Conservation (phyloP, 2,329 filamentous ascomycete genomes). For the Alternaria consortialis region DNA sequence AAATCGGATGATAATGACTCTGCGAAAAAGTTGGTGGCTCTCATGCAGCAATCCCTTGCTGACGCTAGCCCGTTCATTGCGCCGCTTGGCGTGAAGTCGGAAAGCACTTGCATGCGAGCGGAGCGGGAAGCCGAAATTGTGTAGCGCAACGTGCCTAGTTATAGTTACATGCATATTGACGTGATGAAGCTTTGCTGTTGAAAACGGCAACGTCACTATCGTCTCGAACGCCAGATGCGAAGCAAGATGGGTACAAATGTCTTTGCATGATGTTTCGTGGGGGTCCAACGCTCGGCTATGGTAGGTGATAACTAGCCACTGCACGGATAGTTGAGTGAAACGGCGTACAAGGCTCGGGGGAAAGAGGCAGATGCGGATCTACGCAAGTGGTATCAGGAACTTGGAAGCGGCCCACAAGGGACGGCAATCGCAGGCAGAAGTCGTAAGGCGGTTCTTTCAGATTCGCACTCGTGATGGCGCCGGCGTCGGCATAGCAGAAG, state of each 20-base stretch:
- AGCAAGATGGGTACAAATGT: neutral
- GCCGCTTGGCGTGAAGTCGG: slow-evolving; percentile 43
- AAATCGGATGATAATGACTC: slow-evolving; percentile 31
- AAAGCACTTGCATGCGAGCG: slow-evolving; percentile 27
- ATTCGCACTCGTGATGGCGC: slow-evolving; percentile 12
- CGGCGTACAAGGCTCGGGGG: slow-evolving; percentile 19
- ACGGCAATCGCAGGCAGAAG: slow-evolving; percentile 14
- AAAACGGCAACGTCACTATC: neutral
- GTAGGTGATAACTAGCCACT: slow-evolving; percentile 14
- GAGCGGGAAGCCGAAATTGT: slow-evolving; percentile 21
- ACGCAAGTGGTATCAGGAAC: neutral
- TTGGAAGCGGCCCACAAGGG: slow-evolving; percentile 1
- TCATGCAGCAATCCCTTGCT: slow-evolving; percentile 28
- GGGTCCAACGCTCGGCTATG: slow-evolving; percentile 6
- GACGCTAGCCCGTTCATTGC: slow-evolving; percentile 30
- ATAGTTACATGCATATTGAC: slow-evolving; percentile 9
- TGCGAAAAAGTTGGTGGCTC: slow-evolving; percentile 29
- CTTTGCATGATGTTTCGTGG: slow-evolving; percentile 20
- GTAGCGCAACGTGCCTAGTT: slow-evolving; percentile 10
- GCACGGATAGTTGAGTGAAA: slow-evolving; percentile 26
- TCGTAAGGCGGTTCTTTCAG: slow-evolving; percentile 11
- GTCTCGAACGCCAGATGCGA: neutral
- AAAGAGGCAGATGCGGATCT: neutral
- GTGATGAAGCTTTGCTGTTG: neutral
- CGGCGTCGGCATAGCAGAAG: slow-evolving; percentile 16